Evolutionary conservation across 805 yeast species (phyloP).

Genomic region (Candida coleopterorum): DNA sequence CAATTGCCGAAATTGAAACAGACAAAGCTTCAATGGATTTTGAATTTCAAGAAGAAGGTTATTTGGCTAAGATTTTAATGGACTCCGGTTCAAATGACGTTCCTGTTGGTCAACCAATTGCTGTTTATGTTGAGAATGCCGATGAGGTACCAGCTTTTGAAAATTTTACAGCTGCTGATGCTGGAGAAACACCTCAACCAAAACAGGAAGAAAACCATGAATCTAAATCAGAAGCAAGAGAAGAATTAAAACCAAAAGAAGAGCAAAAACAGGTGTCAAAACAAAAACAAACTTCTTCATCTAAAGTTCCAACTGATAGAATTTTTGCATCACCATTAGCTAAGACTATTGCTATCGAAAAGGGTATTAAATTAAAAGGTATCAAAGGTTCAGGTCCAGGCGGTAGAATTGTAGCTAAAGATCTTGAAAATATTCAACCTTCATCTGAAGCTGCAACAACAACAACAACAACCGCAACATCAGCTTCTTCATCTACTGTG

Average conservation of each 20-base stretch:
- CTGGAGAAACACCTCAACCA: conserved; percentile 50
- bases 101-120: conserved; percentile 94
- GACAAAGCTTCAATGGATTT: conserved; percentile 98
- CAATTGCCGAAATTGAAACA: conserved; percentile 94
- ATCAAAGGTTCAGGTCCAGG: conserved; percentile 91
- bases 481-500: conserved; percentile 44
- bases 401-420: conserved; percentile 90
- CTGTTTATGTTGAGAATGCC: conserved; percentile 87
- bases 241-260: conserved; percentile 27
- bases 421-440: conserved; percentile 70
- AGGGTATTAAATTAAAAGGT: conserved; percentile 81
- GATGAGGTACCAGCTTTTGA: conserved; percentile 85
- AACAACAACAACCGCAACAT: conserved; percentile 38
- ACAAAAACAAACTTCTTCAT: conserved; percentile 26
- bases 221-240: conserved; percentile 18
- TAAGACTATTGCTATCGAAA: conserved; percentile 85
- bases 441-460: conserved; percentile 37
- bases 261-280: conserved; percentile 25
- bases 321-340: conserved; percentile 95
- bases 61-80: conserved; percentile 77
- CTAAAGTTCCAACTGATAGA: conserved; percentile 52
- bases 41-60: conserved; percentile 97
- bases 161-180: conserved; percentile 78
- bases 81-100: conserved; percentile 85
- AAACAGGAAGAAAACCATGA: conserved; percentile 2